Evolutionary conservation across 2,329 filamentous ascomycete species (phyloP), one percentile per base, ranked within the genome.

Genomic region (Xylogone sp.): DNA sequence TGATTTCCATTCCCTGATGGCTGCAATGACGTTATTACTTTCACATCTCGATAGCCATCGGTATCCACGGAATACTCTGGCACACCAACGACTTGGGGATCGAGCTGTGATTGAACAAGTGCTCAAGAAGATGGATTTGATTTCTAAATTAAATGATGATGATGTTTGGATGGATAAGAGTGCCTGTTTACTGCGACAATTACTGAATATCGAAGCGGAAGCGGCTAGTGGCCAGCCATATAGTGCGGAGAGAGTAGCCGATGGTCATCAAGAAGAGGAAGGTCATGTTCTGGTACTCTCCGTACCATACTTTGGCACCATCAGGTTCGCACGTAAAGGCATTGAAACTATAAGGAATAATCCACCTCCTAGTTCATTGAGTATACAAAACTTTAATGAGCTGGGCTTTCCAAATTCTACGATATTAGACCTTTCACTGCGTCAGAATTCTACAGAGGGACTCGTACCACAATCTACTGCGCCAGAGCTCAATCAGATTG

Each of bases 51-150:
- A 68, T 52, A 53, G 54, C 29, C 65, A 66, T 47, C 57, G 50
- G 21, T 50, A 27, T 18, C 34, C 10, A 9, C 54, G 56, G 22
- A 62, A 67, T 52, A 53, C 63, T 12, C 59, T 73, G 0, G 59
- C 60, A 2, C 68, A 73, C 54, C 71, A 74, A 53, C 65, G 68
- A 0, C 58, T 64, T 3, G 58, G 63, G 16, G 72, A 75, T 53
- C 67, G 71, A 10, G 70, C 61, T 4, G 62, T 69, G 51, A 56
- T 72, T 20, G 69, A 73, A 47, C 62, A 66, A 21, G 62, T 60
- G 1, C 62, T 69, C 9, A 64, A 65, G 43, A 65, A 57, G 43
- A 70, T 74, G 61, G 55, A 64, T 4, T 48, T 54, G 3, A 53
- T 66, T 21, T 56, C 51, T 19, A 54, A 57, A 10, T 29, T 57